These are phyloP conservation scores for Lumnitzera racemosa DNA, from an alignment of 345 rosid species.

Conservation along the genomic window DNA sequence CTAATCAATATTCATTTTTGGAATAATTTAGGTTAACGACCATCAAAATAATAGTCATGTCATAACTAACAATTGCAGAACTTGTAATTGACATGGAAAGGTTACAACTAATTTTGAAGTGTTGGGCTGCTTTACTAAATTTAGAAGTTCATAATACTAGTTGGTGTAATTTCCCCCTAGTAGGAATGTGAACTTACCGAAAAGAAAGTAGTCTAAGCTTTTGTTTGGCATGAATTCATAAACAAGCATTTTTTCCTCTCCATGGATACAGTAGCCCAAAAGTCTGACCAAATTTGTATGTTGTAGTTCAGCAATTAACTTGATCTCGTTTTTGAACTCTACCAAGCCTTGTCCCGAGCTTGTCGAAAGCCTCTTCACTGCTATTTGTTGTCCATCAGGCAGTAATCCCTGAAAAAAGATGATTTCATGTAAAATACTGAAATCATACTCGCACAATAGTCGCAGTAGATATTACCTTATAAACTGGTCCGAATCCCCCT, in stretches of 20 bases:
- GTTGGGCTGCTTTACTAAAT: too few species aligned
- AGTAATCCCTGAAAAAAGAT: slow-evolving; percentile 15
- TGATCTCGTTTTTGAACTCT: slow-evolving; percentile 26
- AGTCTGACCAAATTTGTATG: slow-evolving; percentile 31
- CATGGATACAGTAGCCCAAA: slow-evolving; percentile 26
- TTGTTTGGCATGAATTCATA: slow-evolving; percentile 31
- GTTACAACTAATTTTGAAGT: too few species aligned
- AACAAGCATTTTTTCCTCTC: slow-evolving; percentile 23
- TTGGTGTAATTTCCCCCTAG: too few species aligned
- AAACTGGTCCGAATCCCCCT: slow-evolving; percentile 35
- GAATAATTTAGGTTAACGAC: too few species aligned
- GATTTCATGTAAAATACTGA: not conserved
- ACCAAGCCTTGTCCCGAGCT: slow-evolving; percentile 24
- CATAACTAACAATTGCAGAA: too few species aligned
- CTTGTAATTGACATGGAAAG: too few species aligned
- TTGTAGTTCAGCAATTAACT: slow-evolving; percentile 22
- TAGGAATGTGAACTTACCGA: slow-evolving; percentile 6
- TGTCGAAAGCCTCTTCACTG: slow-evolving; percentile 26
- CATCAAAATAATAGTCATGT: too few species aligned
- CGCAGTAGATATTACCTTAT: slow-evolving; percentile 1
- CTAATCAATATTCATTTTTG: too few species aligned
- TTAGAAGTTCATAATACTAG: too few species aligned
- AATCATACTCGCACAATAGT: not conserved
- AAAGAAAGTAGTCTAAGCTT: slow-evolving; percentile 29
- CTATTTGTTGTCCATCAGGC: slow-evolving; percentile 21